Percentiles rank a stretch among this genome's conserved stretches.
Conservation (phyloP, 495 filamentous ascomycete species). For the Cairneyella variabilis region DNA sequence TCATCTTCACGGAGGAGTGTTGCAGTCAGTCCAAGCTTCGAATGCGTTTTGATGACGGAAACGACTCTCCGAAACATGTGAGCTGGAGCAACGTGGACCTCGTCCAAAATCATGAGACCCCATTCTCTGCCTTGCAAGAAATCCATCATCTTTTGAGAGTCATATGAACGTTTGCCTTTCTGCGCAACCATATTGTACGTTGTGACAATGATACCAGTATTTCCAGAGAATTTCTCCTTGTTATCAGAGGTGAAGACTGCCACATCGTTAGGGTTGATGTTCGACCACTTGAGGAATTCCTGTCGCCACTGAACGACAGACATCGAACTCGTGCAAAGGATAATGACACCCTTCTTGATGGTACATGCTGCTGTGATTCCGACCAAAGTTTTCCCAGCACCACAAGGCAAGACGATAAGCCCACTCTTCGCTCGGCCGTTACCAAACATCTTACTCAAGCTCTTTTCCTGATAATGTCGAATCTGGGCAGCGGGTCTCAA, state of each 20-base stretch:
- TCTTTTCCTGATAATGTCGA: conserved; percentile 93
- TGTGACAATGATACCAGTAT: conserved; percentile 92
- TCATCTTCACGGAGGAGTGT: conserved; percentile 95
- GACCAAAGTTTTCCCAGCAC: conserved; percentile 94
- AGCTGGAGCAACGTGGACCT: conserved; percentile 97
- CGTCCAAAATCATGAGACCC: conserved; percentile 96
- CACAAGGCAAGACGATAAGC: conserved; percentile 96
- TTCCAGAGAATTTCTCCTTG: conserved; percentile 84
- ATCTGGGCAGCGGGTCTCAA: conserved; percentile 80
- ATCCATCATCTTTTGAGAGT: conserved; percentile 97
- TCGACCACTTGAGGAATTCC: conserved; percentile 97
- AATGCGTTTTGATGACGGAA: conserved; percentile 84
- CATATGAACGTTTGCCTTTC: conserved; percentile 78
- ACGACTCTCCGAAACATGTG: conserved; percentile 94
- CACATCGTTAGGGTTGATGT: conserved; percentile 90
- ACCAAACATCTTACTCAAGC: conserved; percentile 97
- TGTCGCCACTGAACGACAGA: conserved; percentile 95
- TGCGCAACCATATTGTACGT: conserved; percentile 99
- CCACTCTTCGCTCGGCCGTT: conserved; percentile 95
- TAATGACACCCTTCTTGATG: conserved; percentile 92
- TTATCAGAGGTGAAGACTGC: conserved; percentile 92
- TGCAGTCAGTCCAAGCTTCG: conserved; percentile 94
- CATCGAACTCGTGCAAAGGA: conserved; percentile 96
- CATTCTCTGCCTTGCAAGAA: conserved; percentile 90
- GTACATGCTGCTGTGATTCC: conserved; percentile 97